Conservation (phyloP, 176 grass and related monocot genomes). For the Poa pratensis region DNA sequence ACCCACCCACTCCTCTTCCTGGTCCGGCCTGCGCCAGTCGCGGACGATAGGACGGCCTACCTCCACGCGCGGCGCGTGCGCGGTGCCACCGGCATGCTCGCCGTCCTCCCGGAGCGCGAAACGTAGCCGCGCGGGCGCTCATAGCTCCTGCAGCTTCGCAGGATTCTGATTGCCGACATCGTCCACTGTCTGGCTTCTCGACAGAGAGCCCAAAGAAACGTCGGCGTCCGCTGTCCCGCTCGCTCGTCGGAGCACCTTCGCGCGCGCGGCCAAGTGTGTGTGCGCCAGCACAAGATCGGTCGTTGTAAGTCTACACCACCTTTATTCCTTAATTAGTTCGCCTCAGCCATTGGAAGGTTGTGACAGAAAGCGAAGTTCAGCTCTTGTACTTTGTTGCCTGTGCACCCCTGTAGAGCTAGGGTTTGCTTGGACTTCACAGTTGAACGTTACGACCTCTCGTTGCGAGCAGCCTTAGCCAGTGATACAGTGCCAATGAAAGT, state of each 20-base stretch:
- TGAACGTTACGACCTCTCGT: slow-evolving; percentile 15
- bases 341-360: not conserved
- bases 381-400: not conserved
- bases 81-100: not conserved
- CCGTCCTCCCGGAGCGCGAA: slow-evolving; percentile 13
- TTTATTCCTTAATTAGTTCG: slow-evolving; percentile 24
- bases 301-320: slow-evolving; percentile 2
- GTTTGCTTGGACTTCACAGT: not conserved
- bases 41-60: too few species aligned
- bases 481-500: not conserved
- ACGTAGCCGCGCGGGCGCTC: not conserved
- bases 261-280: not conserved
- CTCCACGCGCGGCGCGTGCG: slow-evolving; percentile 50
- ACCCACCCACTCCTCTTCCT: not conserved
- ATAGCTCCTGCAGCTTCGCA: not conserved
- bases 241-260: not conserved
- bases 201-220: not conserved
- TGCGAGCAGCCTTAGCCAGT: not conserved
- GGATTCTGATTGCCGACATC: slow-evolving; percentile 30
- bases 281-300: not conserved
- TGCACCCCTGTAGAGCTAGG: not conserved
- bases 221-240: slow-evolving; percentile 8
- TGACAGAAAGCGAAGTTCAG: not conserved
- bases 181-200: not conserved
- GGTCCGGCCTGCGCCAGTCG: too few species aligned